Evolutionary conservation across 371 early-diverging fungal species (phyloP).

Genomic region (Parasitella parasitica): DNA sequence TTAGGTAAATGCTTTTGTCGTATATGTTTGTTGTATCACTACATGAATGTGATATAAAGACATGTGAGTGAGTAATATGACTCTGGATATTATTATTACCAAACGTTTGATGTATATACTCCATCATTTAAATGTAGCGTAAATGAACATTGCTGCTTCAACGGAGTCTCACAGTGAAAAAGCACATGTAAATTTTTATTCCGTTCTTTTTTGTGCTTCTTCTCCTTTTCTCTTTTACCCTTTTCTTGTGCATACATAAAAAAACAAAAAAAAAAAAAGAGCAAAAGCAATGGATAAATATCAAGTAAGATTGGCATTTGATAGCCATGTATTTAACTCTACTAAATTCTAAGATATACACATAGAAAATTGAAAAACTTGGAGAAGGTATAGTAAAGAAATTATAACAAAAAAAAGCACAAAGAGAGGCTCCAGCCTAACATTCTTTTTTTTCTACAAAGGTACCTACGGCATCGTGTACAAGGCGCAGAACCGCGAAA

Average conservation of each 20-base stretch:
- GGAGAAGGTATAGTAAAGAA: slow-evolving; percentile 69
- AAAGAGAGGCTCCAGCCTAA: too few relatives aligned
- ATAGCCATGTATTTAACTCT: not conserved
- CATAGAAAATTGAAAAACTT: slow-evolving; percentile 88
- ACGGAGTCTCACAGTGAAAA: too few relatives aligned
- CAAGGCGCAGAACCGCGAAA: slow-evolving; percentile 93
- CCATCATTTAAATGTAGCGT: too few relatives aligned
- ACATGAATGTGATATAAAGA: too few relatives aligned
- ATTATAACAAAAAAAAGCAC: not conserved
- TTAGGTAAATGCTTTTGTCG: too few relatives aligned
- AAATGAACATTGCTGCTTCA: too few relatives aligned
- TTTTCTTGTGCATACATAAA: not conserved
- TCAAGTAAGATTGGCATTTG: slow-evolving; percentile 49
- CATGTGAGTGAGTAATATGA: too few relatives aligned
- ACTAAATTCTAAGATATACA: too few relatives aligned
- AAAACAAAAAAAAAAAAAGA: too few relatives aligned
- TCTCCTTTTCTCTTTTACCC: slow-evolving; percentile 4
- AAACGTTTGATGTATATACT: not conserved
- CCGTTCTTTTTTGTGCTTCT: not conserved
- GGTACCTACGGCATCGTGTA: slow-evolving; percentile 97
- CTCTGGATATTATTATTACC: too few relatives aligned
- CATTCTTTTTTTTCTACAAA: slow-evolving; percentile 15
- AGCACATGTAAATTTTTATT: not conserved
- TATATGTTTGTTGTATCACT: too few relatives aligned
- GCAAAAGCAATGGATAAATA: slow-evolving; percentile 85